Conservation (phyloP, 495 filamentous ascomycete species). For the Sabuloglossum arenarium region DNA sequence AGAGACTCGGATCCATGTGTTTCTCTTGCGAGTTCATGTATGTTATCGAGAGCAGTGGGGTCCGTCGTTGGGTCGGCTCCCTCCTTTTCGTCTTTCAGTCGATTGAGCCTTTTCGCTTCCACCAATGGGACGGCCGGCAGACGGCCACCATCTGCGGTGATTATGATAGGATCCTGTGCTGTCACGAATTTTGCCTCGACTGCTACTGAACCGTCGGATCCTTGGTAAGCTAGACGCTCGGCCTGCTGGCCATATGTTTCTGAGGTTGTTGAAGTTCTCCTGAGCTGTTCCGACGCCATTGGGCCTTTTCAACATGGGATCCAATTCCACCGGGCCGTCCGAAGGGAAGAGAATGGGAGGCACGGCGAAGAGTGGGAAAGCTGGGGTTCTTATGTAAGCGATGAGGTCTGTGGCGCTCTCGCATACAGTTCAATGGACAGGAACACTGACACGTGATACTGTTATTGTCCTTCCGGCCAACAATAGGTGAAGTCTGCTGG, state of each 20-base stretch:
- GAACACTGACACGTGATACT: not conserved
- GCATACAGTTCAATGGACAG: not conserved
- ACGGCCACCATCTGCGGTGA: slow-evolving; percentile 39
- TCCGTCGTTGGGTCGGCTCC: slow-evolving; percentile 1
- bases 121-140: slow-evolving; percentile 41
- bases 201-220: slow-evolving; percentile 23
- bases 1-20: slow-evolving; percentile 1
- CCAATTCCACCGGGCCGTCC: too few relatives aligned
- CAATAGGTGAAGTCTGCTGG: not conserved
- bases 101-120: slow-evolving; percentile 47
- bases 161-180: slow-evolving; percentile 45
- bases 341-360: too few relatives aligned
- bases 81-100: slow-evolving; percentile 30
- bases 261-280: not conserved
- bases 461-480: not conserved
- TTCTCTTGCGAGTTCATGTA: too few relatives aligned
- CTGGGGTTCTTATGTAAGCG: too few relatives aligned
- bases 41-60: slow-evolving; percentile 4
- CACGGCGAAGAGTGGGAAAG: too few relatives aligned
- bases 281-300: not conserved
- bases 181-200: slow-evolving; percentile 48
- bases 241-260: not conserved
- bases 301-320: not conserved
- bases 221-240: slow-evolving; percentile 8
- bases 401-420: not conserved